Conservation (phyloP, 78 protist species). For the Emiliania huxleyi region DNA sequence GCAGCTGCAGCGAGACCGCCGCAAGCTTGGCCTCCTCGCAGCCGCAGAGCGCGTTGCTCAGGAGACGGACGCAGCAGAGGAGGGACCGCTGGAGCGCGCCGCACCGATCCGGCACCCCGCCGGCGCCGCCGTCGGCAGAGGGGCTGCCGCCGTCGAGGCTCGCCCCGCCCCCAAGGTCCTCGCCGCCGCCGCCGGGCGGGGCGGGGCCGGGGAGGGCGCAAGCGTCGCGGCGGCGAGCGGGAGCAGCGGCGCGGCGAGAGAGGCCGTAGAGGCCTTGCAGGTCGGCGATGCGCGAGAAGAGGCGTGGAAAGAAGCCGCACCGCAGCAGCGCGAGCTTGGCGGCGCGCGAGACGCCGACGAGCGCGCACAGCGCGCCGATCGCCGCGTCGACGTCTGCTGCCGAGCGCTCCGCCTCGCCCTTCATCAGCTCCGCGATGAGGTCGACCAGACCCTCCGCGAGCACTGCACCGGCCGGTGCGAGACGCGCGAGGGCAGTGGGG, state of each 20-base stretch:
- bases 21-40: constrained; percentile 5
- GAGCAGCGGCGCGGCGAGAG: not conserved
- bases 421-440: not conserved
- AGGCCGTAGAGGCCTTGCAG: not conserved
- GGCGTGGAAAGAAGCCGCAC: not conserved
- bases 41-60: not conserved
- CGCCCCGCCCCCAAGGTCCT: not conserved
- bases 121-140: not conserved
- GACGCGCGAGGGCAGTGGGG: no score
- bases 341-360: not conserved
- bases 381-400: not conserved
- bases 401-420: not conserved
- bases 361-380: not conserved
- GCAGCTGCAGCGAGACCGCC: not conserved
- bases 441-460: not conserved
- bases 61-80: not conserved
- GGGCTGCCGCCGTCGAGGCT: not conserved
- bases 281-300: not conserved
- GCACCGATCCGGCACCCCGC: not conserved
- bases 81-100: no score
- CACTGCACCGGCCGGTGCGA: not conserved
- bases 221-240: no score
- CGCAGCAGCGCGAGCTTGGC: not conserved
- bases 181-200: not conserved
- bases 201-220: not conserved